phyloP scores from a whole-genome alignment of 2,329 filamentous ascomycete species.

The Colletotrichum karsti region DNA sequence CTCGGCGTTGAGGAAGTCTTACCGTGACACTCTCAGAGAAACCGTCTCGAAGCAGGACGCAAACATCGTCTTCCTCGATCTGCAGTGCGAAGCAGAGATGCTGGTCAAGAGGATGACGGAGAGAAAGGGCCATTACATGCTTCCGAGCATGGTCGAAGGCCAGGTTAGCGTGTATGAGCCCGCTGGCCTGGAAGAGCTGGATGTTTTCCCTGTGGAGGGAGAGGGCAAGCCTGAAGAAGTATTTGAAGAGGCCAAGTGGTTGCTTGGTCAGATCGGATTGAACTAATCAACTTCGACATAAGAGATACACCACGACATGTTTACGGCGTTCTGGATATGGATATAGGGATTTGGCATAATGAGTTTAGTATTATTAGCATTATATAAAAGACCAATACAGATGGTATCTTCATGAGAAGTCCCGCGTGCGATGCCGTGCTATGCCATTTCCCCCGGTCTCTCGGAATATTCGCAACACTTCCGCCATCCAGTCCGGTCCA shows the following conservation, averaged over 20 bases:
- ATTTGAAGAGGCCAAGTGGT: conserved; percentile 30
- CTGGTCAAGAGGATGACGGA: conserved; percentile 36
- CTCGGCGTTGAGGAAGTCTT: conserved; percentile 44
- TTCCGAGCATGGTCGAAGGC: conserved; percentile 41
- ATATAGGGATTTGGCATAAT: not conserved
- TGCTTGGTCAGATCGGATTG: conserved; percentile 21
- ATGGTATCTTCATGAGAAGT: not conserved
- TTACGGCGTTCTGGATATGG: not conserved
- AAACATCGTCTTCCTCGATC: conserved; percentile 42
- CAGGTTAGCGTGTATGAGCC: conserved; percentile 42
- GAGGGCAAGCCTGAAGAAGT: conserved; percentile 27
- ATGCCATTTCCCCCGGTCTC: not conserved
- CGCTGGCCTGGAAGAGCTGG: conserved; percentile 37
- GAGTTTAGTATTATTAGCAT: not conserved
- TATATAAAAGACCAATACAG: not conserved
- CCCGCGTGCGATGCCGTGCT: not conserved
- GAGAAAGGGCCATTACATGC: conserved; percentile 46
- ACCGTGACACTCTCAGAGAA: conserved; percentile 42
- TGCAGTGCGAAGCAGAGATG: conserved; percentile 41
- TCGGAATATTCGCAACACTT: not conserved
- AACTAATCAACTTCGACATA: not conserved
- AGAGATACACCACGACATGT: not conserved
- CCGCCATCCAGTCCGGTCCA: not conserved
- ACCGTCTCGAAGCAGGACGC: conserved; percentile 22
- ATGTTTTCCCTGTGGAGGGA: conserved; percentile 42